These are phyloP conservation scores for Colletotrichum sidae DNA, from an alignment of 2,329 filamentous ascomycete species.

Conservation along the genomic window DNA sequence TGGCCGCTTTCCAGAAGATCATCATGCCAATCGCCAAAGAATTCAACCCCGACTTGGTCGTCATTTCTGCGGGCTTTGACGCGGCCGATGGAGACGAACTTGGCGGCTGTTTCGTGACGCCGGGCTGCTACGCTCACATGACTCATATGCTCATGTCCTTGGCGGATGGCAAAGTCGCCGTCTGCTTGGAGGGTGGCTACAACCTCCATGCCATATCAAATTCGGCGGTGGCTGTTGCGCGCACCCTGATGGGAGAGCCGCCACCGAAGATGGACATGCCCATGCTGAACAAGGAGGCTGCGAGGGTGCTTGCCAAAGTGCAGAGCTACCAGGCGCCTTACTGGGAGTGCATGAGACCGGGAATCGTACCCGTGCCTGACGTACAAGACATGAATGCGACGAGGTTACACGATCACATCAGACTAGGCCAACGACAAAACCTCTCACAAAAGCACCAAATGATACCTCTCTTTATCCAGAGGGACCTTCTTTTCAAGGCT, in stretches of 20 bases:
- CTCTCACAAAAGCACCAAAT: slow-evolving; percentile 81
- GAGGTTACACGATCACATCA: slow-evolving; percentile 83
- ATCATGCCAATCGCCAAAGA: slow-evolving; percentile 97
- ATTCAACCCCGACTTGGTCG: slow-evolving; percentile 93
- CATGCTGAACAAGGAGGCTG: slow-evolving; percentile 68
- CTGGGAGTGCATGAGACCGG: slow-evolving; percentile 89
- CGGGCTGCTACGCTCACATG: slow-evolving; percentile 96
- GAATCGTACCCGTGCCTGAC: slow-evolving; percentile 66
- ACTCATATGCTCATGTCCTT: slow-evolving; percentile 99
- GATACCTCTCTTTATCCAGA: slow-evolving; percentile 82
- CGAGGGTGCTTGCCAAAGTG: slow-evolving; percentile 67
- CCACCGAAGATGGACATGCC: slow-evolving; percentile 72
- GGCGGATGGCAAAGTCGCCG: slow-evolving; percentile 87
- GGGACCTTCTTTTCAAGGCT: slow-evolving; percentile 76
- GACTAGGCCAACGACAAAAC: slow-evolving; percentile 78
- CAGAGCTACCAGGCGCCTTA: slow-evolving; percentile 74
- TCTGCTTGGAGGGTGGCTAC: slow-evolving; percentile 96
- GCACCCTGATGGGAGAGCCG: slow-evolving; percentile 94
- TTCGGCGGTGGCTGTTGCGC: slow-evolving; percentile 90
- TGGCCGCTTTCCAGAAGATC: slow-evolving; percentile 94
- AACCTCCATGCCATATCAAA: slow-evolving; percentile 93
- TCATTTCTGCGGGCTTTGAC: slow-evolving; percentile 96
- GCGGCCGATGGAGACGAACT: slow-evolving; percentile 93
- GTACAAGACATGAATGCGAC: slow-evolving; percentile 65
- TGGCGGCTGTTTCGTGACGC: slow-evolving; percentile 92